Conservation (phyloP, 352 stramenopile species). For the Phytophthora pini region DNA sequence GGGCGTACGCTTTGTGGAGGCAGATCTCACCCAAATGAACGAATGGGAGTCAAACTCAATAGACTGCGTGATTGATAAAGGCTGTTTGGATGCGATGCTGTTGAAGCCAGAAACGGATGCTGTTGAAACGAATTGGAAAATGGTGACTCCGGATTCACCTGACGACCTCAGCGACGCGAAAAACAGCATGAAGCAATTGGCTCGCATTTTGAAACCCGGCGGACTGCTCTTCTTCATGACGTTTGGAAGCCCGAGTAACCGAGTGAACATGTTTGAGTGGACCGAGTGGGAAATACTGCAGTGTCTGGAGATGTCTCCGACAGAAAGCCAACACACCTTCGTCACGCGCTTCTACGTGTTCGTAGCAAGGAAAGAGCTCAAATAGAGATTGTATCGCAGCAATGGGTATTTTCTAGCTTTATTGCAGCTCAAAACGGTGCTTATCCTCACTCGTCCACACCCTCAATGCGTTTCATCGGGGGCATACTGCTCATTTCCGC, state of each 20-base stretch:
- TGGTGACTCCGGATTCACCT: constrained; percentile 42
- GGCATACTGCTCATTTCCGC: constrained; percentile 76
- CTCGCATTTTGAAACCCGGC: constrained; percentile 44
- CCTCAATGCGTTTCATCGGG: constrained; percentile 42
- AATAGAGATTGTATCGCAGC: constrained; percentile 22
- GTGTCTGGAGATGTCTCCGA: constrained; percentile 59
- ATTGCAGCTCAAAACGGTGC: constrained; percentile 15
- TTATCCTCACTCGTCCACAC: constrained; percentile 1
- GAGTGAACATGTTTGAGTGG: constrained; percentile 63
- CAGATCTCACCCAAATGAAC: constrained; percentile 56
- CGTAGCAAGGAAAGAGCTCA: constrained; percentile 52
- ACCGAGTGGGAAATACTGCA: constrained; percentile 58
- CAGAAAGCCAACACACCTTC: constrained; percentile 38
- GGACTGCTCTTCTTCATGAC: constrained; percentile 56
- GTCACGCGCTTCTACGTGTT: constrained; percentile 59
- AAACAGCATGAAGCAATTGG: constrained; percentile 49
- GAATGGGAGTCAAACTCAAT: constrained; percentile 43
- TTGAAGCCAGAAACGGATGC: constrained; percentile 56
- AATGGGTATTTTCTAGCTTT: constrained; percentile 29
- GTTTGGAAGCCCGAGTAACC: constrained; percentile 57
- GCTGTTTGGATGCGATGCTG: constrained; percentile 65
- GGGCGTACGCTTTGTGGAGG: constrained; percentile 47
- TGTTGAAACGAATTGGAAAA: constrained; percentile 51
- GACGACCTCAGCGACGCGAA: constrained; percentile 48
- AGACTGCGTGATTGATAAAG: constrained; percentile 65